Conservation (phyloP, 2,329 filamentous ascomycete species). For the Incumbomyces delicatus region DNA sequence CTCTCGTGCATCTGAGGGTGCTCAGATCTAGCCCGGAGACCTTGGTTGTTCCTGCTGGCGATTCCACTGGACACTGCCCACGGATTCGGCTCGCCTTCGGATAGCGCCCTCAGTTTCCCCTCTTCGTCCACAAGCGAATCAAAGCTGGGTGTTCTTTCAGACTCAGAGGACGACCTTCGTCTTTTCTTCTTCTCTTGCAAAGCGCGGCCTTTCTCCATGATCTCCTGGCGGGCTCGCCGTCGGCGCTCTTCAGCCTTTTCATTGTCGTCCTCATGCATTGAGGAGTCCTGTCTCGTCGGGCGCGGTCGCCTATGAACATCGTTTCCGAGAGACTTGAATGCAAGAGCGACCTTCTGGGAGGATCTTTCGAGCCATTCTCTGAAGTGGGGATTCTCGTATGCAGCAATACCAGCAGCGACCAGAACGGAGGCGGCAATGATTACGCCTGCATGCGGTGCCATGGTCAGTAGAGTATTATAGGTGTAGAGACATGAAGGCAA, state of each 20-base stretch:
- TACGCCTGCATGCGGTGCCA: conserved; percentile 38
- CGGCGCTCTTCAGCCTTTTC: conserved; percentile 36
- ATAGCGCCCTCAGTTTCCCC: conserved; percentile 23
- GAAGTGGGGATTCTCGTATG: conserved; percentile 55
- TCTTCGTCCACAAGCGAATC: conserved; percentile 37
- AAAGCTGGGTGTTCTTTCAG: conserved; percentile 26
- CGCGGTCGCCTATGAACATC: conserved; percentile 39
- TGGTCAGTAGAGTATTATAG: conserved; percentile 14
- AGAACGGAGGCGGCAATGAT: conserved; percentile 53
- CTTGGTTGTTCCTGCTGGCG: conserved; percentile 3
- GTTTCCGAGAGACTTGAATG: conserved; percentile 50
- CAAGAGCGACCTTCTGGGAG: conserved; percentile 50
- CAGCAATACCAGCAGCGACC: conserved; percentile 52
- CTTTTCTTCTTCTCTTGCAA: conserved; percentile 30
- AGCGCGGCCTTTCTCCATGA: conserved; percentile 32
- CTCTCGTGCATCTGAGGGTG: conserved; percentile 5
- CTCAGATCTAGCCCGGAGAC: background rate
- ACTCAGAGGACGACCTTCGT: conserved; percentile 12
- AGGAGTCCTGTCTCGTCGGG: conserved; percentile 31
- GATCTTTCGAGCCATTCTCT: conserved; percentile 53
- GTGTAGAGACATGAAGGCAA: background rate
- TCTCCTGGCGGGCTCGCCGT: conserved; percentile 35
- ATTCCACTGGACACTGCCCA: conserved; percentile 7
- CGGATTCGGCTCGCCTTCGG: conserved; percentile 7
- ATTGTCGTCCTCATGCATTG: conserved; percentile 38